These are phyloP conservation scores for Priceomyces medius DNA, from an alignment of 805 yeast genomes.

Conservation along the genomic window DNA sequence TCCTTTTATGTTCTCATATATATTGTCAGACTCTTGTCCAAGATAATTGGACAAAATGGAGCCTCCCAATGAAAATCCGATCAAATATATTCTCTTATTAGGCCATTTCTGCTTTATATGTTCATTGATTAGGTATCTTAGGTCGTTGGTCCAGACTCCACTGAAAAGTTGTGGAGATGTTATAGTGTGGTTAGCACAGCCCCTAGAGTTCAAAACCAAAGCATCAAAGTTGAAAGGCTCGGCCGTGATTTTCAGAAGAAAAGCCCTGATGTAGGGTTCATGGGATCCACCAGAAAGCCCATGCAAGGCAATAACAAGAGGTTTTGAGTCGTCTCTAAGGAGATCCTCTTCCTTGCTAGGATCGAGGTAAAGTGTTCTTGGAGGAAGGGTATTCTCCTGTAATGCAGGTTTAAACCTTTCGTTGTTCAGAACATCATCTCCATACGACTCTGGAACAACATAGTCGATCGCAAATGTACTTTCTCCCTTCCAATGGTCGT, in stretches of 20 bases:
- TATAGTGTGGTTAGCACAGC: slow-evolving; percentile 73
- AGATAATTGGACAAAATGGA: slow-evolving; percentile 63
- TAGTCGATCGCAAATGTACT: slow-evolving; percentile 52
- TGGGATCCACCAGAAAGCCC: slow-evolving; percentile 82
- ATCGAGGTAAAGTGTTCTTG: slow-evolving; percentile 62
- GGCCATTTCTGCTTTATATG: slow-evolving; percentile 54
- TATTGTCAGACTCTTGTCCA: slow-evolving; percentile 58
- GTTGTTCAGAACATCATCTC: slow-evolving; percentile 18
- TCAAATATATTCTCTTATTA: slow-evolving; percentile 58
- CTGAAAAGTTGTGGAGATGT: slow-evolving; percentile 66
- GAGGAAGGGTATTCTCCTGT: slow-evolving; percentile 59
- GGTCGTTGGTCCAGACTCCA: slow-evolving; percentile 69
- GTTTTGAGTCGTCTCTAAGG: slow-evolving; percentile 41
- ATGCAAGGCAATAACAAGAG: slow-evolving; percentile 62
- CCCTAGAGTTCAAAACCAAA: slow-evolving; percentile 65
- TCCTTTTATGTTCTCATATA: slow-evolving; percentile 50
- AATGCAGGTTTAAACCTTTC: slow-evolving; percentile 39
- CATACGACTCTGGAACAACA: slow-evolving; percentile 22
- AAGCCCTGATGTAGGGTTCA: slow-evolving; percentile 66
- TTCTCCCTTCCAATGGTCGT: slow-evolving; percentile 41
- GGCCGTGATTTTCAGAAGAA: slow-evolving; percentile 43
- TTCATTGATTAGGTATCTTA: slow-evolving; percentile 56
- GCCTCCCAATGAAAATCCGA: slow-evolving; percentile 76
- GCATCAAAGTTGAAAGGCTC: slow-evolving; percentile 49
- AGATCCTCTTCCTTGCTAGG: slow-evolving; percentile 40